These are phyloP conservation scores for Aureococcus anophagefferens DNA, from an alignment of 108 stramenopile species.

Conservation along the genomic window DNA sequence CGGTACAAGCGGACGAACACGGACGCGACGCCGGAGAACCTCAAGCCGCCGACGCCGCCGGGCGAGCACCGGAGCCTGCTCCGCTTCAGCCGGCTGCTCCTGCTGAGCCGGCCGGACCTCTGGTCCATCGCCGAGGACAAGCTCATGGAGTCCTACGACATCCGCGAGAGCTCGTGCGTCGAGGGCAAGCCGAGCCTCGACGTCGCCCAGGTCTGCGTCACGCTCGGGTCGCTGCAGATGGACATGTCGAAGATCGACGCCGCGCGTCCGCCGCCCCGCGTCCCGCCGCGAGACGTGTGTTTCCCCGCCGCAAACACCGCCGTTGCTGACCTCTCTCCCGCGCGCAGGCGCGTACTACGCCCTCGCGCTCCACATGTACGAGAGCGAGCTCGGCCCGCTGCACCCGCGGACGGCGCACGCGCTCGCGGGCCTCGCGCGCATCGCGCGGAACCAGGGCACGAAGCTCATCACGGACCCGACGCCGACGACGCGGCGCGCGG, in stretches of 20 bases:
- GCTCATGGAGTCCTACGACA: not conserved
- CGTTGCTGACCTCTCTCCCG: no score
- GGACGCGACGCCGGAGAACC: no score
- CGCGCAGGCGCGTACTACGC: not conserved
- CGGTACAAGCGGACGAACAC: no score
- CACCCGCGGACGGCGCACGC: not conserved
- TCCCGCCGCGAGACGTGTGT: no score
- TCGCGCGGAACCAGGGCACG: not conserved
- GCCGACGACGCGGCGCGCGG: not conserved
- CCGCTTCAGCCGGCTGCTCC: no score
- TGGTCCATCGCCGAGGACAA: not conserved
- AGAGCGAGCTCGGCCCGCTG: not conserved
- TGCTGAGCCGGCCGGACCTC: no score
- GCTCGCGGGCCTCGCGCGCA: not conserved
- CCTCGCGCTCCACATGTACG: not conserved
- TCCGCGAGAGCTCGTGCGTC: not conserved
- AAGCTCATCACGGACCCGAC: not conserved
- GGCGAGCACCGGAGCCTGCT: no score
- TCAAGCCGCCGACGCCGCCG: no score
- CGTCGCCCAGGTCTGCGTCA: not conserved
- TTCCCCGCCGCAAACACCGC: no score
- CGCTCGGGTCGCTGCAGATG: not conserved
- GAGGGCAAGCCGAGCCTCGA: not conserved
- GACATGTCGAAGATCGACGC: not conserved
- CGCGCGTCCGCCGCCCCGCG: no score